phyloP scores from a whole-genome alignment of 768 basidiomycete species.

The Kwoniella pini region DNA sequence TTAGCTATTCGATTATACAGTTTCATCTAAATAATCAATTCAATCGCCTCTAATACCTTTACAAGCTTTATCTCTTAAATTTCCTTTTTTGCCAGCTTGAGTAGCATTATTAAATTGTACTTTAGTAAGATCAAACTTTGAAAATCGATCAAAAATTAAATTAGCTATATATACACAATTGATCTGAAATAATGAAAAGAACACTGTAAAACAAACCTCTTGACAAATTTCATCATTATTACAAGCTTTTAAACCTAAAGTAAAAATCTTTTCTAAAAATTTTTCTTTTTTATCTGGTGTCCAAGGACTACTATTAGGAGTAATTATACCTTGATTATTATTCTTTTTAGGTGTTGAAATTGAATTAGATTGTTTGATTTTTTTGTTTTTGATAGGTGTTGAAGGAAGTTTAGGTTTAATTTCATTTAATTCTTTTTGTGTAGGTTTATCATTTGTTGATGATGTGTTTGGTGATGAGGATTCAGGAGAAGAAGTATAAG shows the following conservation, averaged over 20 bases:
- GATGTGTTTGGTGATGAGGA: background rate
- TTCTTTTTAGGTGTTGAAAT: background rate
- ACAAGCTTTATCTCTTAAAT: conserved; percentile 25
- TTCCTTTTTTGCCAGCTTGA: conserved; percentile 21
- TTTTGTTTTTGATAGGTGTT: background rate
- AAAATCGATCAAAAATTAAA: background rate
- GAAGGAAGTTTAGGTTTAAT: background rate
- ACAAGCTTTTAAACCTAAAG: conserved; percentile 6
- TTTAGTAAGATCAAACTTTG: conserved; percentile 23
- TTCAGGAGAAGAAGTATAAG: background rate
- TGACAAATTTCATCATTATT: conserved; percentile 11
- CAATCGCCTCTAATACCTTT: conserved; percentile 23
- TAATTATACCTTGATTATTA: background rate
- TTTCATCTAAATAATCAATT: background rate
- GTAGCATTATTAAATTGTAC: conserved; percentile 22
- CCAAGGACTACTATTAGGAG: conserved; percentile 8
- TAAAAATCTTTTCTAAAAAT: conserved; percentile 16
- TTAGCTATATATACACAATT: background rate
- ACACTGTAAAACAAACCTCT: conserved; percentile 10
- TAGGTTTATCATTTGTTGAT: background rate
- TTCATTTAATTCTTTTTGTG: background rate
- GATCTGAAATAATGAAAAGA: no score
- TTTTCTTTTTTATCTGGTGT: conserved; percentile 16
- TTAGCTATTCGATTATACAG: no score
- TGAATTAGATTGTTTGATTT: background rate